These are phyloP conservation scores for Ceriops decandra DNA, from an alignment of 345 rosid genomes.

Conservation along the genomic window DNA sequence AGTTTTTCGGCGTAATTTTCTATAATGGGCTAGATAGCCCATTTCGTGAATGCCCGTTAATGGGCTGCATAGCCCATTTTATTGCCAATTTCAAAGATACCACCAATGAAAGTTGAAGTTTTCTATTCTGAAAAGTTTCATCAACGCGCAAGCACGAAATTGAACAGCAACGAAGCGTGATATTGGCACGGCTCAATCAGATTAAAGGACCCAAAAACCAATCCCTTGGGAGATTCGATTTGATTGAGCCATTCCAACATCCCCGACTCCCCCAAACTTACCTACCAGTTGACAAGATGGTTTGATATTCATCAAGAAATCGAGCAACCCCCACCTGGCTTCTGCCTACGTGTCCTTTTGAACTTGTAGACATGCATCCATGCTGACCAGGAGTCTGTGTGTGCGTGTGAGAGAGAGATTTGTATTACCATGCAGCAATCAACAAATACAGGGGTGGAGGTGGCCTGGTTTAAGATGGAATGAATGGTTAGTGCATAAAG, in stretches of 20 bases:
- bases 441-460: not conserved
- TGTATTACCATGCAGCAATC: not conserved
- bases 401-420: not conserved
- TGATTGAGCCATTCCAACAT: constrained; percentile 72
- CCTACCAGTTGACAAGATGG: constrained; percentile 13
- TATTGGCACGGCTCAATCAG: constrained; percentile 89
- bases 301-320: too few relatives aligned
- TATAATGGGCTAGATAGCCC: too few relatives aligned
- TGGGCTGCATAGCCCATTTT: too few relatives aligned
- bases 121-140: too few relatives aligned
- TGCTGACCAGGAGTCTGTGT: too few relatives aligned
- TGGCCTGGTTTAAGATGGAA: not conserved
- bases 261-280: constrained; percentile 20
- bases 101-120: too few relatives aligned
- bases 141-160: too few relatives aligned
- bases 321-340: too few relatives aligned
- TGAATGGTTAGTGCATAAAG: not conserved
- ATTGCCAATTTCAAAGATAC: too few relatives aligned
- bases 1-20: too few relatives aligned
- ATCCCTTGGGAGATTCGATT: constrained; percentile 37
- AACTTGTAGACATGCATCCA: not conserved
- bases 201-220: constrained; percentile 44
- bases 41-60: too few relatives aligned
- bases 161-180: constrained; percentile 16
- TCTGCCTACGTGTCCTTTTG: not conserved